Evolutionary conservation across 768 basidiomycete species (phyloP).

Genomic region (Pisolithus microcarpus): DNA sequence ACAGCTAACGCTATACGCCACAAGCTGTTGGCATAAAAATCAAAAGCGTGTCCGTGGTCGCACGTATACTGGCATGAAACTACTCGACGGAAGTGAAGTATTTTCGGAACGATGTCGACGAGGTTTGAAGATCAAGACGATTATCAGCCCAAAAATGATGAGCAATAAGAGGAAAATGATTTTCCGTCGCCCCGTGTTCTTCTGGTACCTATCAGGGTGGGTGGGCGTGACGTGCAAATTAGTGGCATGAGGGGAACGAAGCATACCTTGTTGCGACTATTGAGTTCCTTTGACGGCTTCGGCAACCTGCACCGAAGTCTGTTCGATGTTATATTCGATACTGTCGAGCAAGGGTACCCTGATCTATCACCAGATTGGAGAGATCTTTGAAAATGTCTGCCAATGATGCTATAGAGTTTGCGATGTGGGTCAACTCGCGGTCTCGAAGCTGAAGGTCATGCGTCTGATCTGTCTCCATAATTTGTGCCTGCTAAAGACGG

Average conservation of each 20-base stretch:
- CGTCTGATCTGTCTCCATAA: slow-evolving; percentile 31
- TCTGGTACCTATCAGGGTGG: slow-evolving; percentile 65
- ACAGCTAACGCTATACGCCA: too few species aligned
- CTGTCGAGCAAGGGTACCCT: slow-evolving; percentile 95
- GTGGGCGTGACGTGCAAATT: not conserved
- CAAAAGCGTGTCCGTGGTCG: slow-evolving; percentile 26
- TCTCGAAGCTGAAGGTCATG: slow-evolving; percentile 43
- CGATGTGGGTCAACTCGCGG: slow-evolving; percentile 81
- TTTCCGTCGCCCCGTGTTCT: slow-evolving; percentile 85
- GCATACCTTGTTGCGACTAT: slow-evolving; percentile 74
- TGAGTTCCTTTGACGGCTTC: slow-evolving; percentile 82
- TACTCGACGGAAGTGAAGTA: slow-evolving; percentile 16
- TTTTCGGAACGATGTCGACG: slow-evolving; percentile 39
- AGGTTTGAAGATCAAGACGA: slow-evolving; percentile 92
- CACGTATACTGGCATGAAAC: slow-evolving; percentile 24
- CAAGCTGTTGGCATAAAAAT: slow-evolving; percentile 7
- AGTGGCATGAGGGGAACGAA: not conserved
- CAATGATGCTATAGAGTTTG: slow-evolving; percentile 82
- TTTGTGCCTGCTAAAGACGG: slow-evolving; percentile 25
- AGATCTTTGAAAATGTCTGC: slow-evolving; percentile 97
- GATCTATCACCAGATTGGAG: slow-evolving; percentile 89
- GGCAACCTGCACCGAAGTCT: slow-evolving; percentile 72
- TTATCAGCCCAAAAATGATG: slow-evolving; percentile 79
- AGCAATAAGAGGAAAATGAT: slow-evolving; percentile 90
- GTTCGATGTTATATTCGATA: slow-evolving; percentile 95